Percentiles rank a stretch among this genome's conserved stretches.
Conservation (phyloP, 192 early-diverging fungal genomes). For the Coemansia sp. region DNA sequence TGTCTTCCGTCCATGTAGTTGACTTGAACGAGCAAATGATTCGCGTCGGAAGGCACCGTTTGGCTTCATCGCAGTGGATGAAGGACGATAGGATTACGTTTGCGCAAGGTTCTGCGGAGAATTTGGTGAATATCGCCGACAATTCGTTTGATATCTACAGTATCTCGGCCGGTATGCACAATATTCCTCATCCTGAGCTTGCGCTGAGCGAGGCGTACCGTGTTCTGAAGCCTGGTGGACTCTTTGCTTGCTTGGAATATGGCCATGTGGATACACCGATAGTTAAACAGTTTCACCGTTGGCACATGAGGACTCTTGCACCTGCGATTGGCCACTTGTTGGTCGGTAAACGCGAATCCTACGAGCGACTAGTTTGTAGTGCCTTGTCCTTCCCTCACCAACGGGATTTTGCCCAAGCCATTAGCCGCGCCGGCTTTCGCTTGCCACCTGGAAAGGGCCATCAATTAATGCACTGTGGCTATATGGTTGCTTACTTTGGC, state of each 20-base stretch:
- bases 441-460: constrained; percentile 76
- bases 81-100: constrained; percentile 68
- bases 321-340: constrained; percentile 77
- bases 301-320: constrained; percentile 88
- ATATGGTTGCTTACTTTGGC: constrained; percentile 35
- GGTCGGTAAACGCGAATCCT: constrained; percentile 80
- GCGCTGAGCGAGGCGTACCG: constrained; percentile 88
- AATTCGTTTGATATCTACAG: constrained; percentile 89
- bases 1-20: constrained; percentile 75
- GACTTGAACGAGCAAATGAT: constrained; percentile 97
- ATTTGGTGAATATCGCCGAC: constrained; percentile 70
- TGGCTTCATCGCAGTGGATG: constrained; percentile 45
- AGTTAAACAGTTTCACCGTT: constrained; percentile 72
- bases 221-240: constrained; percentile 89
- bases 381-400: constrained; percentile 89
- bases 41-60: constrained; percentile 76
- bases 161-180: constrained; percentile 98
- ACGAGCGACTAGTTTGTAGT: constrained; percentile 89
- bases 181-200: constrained; percentile 86
- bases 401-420: constrained; percentile 80
- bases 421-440: constrained; percentile 81
- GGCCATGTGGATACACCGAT: constrained; percentile 84
- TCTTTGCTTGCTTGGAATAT: constrained; percentile 93
- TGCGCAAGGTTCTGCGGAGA: constrained; percentile 84
- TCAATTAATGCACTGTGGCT: constrained; percentile 54